Conservation (phyloP, 1,139 yeast genomes). For the Martiniozyma asiatica region DNA sequence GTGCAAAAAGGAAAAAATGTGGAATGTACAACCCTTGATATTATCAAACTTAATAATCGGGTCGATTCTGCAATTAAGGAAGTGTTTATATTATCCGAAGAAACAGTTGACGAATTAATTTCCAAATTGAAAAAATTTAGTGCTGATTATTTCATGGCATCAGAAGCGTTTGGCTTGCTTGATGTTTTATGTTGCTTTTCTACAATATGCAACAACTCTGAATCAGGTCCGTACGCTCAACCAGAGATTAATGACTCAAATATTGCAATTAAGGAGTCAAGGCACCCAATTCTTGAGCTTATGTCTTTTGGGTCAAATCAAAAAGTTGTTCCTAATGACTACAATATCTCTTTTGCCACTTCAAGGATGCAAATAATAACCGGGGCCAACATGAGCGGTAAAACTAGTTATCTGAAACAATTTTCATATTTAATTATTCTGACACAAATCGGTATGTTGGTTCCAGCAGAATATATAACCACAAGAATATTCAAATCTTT, state of each 20-base stretch:
- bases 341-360: constrained; percentile 23
- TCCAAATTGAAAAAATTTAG: constrained; percentile 20
- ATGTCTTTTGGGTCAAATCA: not conserved
- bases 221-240: constrained; percentile 19
- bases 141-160: constrained; percentile 29
- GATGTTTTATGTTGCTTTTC: constrained; percentile 33
- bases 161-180: constrained; percentile 32
- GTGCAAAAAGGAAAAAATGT: constrained; percentile 22
- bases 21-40: constrained; percentile 31
- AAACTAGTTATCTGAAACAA: constrained; percentile 37
- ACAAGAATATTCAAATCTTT: constrained; percentile 30
- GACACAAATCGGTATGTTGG: constrained; percentile 40
- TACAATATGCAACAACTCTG: constrained; percentile 11
- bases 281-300: constrained; percentile 31
- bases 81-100: constrained; percentile 30
- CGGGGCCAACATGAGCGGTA: constrained; percentile 44
- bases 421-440: constrained; percentile 32
- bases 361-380: constrained; percentile 33
- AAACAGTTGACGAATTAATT: constrained; percentile 25
- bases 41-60: constrained; percentile 31
- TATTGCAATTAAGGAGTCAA: constrained; percentile 22
- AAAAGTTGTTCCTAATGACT: constrained; percentile 28
- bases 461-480: constrained; percentile 36
- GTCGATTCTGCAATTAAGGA: constrained; percentile 29
- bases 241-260: constrained; percentile 24